Evolutionary conservation across 768 basidiomycete genomes (phyloP).

Genomic region (Neoboletus subvelutipes): DNA sequence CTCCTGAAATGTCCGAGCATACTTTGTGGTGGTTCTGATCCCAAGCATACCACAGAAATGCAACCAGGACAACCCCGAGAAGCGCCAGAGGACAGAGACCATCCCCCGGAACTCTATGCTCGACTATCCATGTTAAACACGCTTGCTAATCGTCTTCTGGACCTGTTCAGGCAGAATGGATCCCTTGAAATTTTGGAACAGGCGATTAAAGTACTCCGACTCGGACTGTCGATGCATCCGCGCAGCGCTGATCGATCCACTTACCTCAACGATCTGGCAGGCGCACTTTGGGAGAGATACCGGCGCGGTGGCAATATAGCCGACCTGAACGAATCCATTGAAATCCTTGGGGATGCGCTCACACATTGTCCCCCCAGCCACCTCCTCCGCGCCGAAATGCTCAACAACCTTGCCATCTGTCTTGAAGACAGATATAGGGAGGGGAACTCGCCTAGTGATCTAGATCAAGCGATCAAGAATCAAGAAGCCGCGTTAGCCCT

Average conservation of each 20-base stretch:
- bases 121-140: neutral
- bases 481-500: slow-evolving; percentile 7
- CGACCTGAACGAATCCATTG: slow-evolving; percentile 9
- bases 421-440: slow-evolving; percentile 2
- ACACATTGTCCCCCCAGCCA: neutral
- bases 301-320: neutral
- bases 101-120: neutral
- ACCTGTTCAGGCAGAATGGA: neutral
- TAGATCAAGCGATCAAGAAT: slow-evolving; percentile 7
- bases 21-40: neutral
- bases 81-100: neutral
- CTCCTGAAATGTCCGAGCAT: neutral
- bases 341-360: neutral
- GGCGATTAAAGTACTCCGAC: neutral
- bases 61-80: neutral
- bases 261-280: slow-evolving; percentile 9
- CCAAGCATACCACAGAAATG: neutral
- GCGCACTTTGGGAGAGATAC: slow-evolving; percentile 3
- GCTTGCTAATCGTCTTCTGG: neutral
- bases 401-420: slow-evolving; percentile 15
- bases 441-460: neutral
- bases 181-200: neutral
- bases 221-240: slow-evolving; percentile 1
- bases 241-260: neutral
- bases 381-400: slow-evolving; percentile 2